These are phyloP conservation scores for Fusarium sp. DNA, from an alignment of 2,329 filamentous ascomycete genomes.

Conservation along the genomic window DNA sequence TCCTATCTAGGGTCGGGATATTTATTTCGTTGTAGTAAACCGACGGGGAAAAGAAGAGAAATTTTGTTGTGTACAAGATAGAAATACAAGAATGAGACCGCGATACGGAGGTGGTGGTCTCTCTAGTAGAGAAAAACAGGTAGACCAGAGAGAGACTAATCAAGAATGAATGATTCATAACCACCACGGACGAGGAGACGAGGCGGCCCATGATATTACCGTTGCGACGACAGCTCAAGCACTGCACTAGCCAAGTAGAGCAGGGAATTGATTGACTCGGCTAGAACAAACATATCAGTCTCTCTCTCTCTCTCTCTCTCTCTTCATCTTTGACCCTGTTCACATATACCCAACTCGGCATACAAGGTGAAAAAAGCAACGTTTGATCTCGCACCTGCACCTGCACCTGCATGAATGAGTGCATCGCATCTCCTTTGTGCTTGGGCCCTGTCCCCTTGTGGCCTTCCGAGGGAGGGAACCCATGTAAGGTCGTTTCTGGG, in stretches of 20 bases:
- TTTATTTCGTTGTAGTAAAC: background rate
- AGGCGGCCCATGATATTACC: constrained; percentile 23
- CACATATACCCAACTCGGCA: background rate
- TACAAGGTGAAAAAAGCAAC: constrained; percentile 30
- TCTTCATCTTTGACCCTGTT: constrained; percentile 1
- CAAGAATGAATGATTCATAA: constrained; percentile 37
- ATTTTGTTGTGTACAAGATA: background rate
- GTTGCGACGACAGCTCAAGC: constrained; percentile 17
- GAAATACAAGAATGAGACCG: background rate
- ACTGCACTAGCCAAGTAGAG: background rate
- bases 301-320: background rate
- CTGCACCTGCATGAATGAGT: constrained; percentile 28
- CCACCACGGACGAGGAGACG: constrained; percentile 5
- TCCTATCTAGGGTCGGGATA: constrained; percentile 2
- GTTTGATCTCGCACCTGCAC: constrained; percentile 27
- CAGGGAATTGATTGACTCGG: constrained; percentile 2
- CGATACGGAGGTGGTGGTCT: background rate
- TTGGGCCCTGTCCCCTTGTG: constrained; percentile 22
- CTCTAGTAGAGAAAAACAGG: background rate
- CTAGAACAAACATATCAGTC: background rate
- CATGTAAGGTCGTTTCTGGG: constrained; percentile 4
- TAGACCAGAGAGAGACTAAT: background rate
- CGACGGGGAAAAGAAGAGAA: background rate
- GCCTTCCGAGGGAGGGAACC: constrained; percentile 31
- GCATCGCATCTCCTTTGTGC: background rate